Conservation (phyloP, 441 rosid species). For the Syzygium syzygioides region DNA sequence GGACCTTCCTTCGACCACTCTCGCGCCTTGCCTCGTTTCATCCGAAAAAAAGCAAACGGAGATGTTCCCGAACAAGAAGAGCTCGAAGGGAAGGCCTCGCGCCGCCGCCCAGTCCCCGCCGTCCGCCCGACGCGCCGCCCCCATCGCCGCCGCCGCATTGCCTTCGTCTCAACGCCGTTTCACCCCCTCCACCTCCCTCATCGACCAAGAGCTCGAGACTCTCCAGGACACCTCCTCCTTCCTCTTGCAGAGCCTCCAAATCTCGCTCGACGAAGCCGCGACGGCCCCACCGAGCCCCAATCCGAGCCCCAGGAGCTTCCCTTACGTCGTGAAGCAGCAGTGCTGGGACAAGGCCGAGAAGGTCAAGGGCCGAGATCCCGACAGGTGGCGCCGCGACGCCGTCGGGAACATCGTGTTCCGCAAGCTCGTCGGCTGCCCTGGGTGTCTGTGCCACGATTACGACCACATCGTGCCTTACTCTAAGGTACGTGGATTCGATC, state of each 20-base stretch:
- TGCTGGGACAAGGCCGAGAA: slow-evolving; percentile 96
- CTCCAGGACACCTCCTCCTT: slow-evolving; percentile 1
- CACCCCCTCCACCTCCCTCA: slow-evolving; percentile 34
- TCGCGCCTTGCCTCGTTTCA: too few relatives aligned
- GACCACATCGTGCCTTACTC: slow-evolving; percentile 93
- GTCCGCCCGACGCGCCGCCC: neutral
- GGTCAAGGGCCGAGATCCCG: slow-evolving; percentile 76
- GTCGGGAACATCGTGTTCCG: slow-evolving; percentile 77
- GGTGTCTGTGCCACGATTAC: slow-evolving; percentile 93
- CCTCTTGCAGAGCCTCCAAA: slow-evolving; percentile 34
- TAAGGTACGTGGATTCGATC: slow-evolving; percentile 38
- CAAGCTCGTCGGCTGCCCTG: slow-evolving; percentile 91
- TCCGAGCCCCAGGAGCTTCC: slow-evolving; percentile 67
- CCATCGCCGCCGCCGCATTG: neutral
- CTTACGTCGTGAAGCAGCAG: slow-evolving; percentile 76
- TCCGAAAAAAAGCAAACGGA: neutral
- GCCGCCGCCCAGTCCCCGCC: neutral
- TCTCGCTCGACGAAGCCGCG: slow-evolving; percentile 21
- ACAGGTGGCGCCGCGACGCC: slow-evolving; percentile 78
- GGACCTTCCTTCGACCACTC: too few relatives aligned
- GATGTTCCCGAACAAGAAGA: neutral
- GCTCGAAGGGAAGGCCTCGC: neutral
- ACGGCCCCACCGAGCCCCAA: slow-evolving; percentile 16
- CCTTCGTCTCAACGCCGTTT: neutral
- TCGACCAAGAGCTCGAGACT: slow-evolving; percentile 30